Conservation (phyloP, 805 yeast species). For the Ogataea philodendri region DNA sequence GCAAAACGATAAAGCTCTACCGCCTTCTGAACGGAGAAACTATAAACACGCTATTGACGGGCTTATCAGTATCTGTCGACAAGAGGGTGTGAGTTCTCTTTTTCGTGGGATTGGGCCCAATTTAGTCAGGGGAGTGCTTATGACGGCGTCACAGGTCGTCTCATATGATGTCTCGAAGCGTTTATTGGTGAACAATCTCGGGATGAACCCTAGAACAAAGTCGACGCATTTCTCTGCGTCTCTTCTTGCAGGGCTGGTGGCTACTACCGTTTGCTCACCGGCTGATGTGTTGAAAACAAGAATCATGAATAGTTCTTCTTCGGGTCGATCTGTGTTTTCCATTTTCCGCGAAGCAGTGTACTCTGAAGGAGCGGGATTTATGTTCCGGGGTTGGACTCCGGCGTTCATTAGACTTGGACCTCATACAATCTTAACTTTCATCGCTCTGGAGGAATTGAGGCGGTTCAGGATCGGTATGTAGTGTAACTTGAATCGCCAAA, state of each 20-base stretch:
- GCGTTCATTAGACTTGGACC: slow-evolving; percentile 86
- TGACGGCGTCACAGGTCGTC: slow-evolving; percentile 91
- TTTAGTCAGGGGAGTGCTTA: slow-evolving; percentile 73
- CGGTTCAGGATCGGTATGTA: slow-evolving; percentile 27
- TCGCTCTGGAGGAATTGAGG: slow-evolving; percentile 66
- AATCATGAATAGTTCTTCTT: slow-evolving; percentile 67
- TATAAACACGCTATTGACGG: slow-evolving; percentile 82
- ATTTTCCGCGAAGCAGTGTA: slow-evolving; percentile 56
- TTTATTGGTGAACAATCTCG: slow-evolving; percentile 47
- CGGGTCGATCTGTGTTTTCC: slow-evolving; percentile 46
- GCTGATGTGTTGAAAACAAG: slow-evolving; percentile 89
- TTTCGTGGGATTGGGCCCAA: slow-evolving; percentile 79
- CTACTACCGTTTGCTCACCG: slow-evolving; percentile 90
- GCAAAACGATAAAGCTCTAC: slow-evolving; percentile 82
- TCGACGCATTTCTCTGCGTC: slow-evolving; percentile 79
- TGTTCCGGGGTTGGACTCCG: slow-evolving; percentile 92
- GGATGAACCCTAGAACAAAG: slow-evolving; percentile 57
- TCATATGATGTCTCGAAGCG: slow-evolving; percentile 76
- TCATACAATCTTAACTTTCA: slow-evolving; percentile 66
- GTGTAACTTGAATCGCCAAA: too few species aligned
- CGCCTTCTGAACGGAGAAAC: slow-evolving; percentile 62
- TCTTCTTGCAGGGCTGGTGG: slow-evolving; percentile 78
- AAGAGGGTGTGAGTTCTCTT: slow-evolving; percentile 59
- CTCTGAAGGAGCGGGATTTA: slow-evolving; percentile 71
- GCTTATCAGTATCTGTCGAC: slow-evolving; percentile 50